Percentiles rank a stretch among this genome's conserved stretches.
Conservation (phyloP, 106 monocot species). For the Ottelia alismoides region DNA sequence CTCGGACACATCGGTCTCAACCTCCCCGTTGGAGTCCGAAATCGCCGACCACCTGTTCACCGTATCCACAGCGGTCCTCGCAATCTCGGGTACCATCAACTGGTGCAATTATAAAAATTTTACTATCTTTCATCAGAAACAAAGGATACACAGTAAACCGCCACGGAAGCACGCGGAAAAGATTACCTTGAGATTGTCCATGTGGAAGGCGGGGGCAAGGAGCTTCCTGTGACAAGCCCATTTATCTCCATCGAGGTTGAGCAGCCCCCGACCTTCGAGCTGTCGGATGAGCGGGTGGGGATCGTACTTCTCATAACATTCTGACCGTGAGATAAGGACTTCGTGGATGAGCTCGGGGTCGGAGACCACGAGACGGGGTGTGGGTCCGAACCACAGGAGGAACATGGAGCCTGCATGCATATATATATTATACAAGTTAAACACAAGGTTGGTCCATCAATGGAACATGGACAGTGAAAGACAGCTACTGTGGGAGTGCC, state of each 20-base stretch:
- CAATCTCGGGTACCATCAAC: slow-evolving; percentile 48
- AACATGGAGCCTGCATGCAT: slow-evolving; percentile 83
- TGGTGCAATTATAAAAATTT: background rate
- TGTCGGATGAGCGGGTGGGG: slow-evolving; percentile 71
- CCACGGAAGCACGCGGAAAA: no score
- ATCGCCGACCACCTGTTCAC: slow-evolving; percentile 27
- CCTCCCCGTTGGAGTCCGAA: slow-evolving; percentile 23
- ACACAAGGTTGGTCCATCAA: no score
- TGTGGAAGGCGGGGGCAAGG: slow-evolving; percentile 62
- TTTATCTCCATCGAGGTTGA: slow-evolving; percentile 59
- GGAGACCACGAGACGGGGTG: slow-evolving; percentile 47
- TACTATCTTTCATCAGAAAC: no score
- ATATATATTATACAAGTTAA: no score
- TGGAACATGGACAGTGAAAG: no score
- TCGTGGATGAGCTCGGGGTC: slow-evolving; percentile 84
- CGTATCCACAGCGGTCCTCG: slow-evolving; percentile 51
- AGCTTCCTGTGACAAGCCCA: slow-evolving; percentile 78
- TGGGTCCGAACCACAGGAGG: slow-evolving; percentile 80
- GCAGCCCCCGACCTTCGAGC: slow-evolving; percentile 81
- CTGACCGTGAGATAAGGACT: slow-evolving; percentile 51
- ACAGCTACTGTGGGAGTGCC: no score
- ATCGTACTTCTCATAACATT: slow-evolving; percentile 64
- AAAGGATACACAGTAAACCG: no score
- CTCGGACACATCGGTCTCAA: slow-evolving; percentile 27
- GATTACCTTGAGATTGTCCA: slow-evolving; percentile 86